phyloP scores from a whole-genome alignment of 805 yeast genomes.

The Phaffomyces opuntiae region DNA sequence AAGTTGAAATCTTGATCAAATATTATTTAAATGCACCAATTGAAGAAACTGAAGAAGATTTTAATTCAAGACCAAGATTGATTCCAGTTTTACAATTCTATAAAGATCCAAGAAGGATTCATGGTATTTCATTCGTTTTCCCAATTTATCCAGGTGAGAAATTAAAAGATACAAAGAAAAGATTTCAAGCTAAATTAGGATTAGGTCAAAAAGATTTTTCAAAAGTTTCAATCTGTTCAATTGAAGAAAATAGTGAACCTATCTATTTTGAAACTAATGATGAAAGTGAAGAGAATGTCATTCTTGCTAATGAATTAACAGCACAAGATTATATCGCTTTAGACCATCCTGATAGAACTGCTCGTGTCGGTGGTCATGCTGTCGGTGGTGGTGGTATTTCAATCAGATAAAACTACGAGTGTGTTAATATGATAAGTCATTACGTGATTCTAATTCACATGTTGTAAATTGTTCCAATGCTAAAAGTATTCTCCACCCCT shows the following conservation, averaged over 20 bases:
- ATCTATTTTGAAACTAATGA: constrained; percentile 26
- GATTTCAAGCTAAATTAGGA: constrained; percentile 68
- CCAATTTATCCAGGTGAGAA: constrained; percentile 62
- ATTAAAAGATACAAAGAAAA: constrained; percentile 50
- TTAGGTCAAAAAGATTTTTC: constrained; percentile 74
- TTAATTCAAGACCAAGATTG: constrained; percentile 28
- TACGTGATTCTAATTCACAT: neutral
- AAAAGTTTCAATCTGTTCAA: constrained; percentile 49
- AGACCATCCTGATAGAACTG: constrained; percentile 81
- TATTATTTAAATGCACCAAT: constrained; percentile 16
- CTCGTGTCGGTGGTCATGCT: constrained; percentile 46
- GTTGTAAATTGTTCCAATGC: no score
- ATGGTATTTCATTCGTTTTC: constrained; percentile 83
- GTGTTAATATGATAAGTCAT: neutral
- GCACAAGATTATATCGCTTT: constrained; percentile 57
- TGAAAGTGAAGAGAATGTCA: constrained; percentile 38
- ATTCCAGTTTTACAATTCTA: constrained; percentile 73
- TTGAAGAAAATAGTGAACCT: constrained; percentile 28
- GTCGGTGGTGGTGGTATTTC: constrained; percentile 38
- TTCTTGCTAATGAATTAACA: constrained; percentile 48
- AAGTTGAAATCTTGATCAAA: constrained; percentile 22
- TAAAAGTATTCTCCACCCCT: no score
- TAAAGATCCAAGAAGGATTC: constrained; percentile 56
- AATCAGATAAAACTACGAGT: constrained; percentile 7
- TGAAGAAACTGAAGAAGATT: constrained; percentile 13